Percentiles rank a stretch among this genome's conserved stretches.
Evolutionary conservation across 768 basidiomycete species (phyloP).

Genomic region (Trametes cingulata): DNA sequence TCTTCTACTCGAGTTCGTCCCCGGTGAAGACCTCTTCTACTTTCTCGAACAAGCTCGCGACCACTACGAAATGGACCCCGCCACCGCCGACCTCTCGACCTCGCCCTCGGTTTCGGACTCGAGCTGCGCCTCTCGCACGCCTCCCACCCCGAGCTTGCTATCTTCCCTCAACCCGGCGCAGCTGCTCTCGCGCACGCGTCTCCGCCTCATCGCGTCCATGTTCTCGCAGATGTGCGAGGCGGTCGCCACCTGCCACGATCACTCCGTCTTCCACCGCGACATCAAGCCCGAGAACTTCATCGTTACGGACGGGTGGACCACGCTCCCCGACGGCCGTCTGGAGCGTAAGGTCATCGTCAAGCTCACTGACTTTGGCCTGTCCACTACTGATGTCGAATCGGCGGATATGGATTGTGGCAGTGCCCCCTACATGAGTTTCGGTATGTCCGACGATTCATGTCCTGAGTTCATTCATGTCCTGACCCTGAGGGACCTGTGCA

Average conservation of each 20-base stretch:
- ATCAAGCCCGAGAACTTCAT: constrained; percentile 99
- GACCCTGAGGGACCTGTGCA: constrained; percentile 10
- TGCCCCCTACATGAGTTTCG: constrained; percentile 98
- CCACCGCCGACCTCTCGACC: constrained; percentile 24
- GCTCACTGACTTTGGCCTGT: constrained; percentile 94
- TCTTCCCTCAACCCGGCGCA: constrained; percentile 78
- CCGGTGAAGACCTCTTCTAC: constrained; percentile 96
- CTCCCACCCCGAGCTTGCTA: constrained; percentile 91
- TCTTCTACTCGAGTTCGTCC: constrained; percentile 92
- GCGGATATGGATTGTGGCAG: constrained; percentile 98
- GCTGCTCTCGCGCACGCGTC: constrained; percentile 81
- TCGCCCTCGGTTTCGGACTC: constrained; percentile 25
- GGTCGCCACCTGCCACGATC: constrained; percentile 90
- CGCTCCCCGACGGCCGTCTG: constrained; percentile 52
- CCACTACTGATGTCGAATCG: constrained; percentile 84
- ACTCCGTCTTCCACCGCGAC: constrained; percentile 91
- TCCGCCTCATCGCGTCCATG: constrained; percentile 95
- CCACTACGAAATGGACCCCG: constrained; percentile 63
- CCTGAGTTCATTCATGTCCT: constrained; percentile 17
- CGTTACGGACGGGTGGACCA: constrained; percentile 77
- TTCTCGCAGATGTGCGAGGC: constrained; percentile 99
- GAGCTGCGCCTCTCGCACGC: constrained; percentile 57
- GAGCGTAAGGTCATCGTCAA: constrained; percentile 95
- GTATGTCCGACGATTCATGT: constrained; percentile 44
- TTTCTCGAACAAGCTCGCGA: constrained; percentile 97